Evolutionary conservation across 306 rosid genomes (phyloP).

Genomic region (Cicer judaicum): DNA sequence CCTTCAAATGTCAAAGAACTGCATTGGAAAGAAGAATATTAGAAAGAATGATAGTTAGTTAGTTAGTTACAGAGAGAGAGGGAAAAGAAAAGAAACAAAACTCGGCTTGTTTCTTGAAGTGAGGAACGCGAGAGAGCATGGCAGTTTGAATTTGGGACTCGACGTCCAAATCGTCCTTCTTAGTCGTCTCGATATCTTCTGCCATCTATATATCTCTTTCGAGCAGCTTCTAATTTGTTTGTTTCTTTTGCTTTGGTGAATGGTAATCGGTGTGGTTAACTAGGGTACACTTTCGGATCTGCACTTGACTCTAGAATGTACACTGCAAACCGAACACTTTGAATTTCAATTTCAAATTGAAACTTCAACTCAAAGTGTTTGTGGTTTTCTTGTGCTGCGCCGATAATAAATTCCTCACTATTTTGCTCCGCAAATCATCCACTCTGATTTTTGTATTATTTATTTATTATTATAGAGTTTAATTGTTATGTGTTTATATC

Average conservation of each 20-base stretch:
- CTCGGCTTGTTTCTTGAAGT: conserved; percentile 86
- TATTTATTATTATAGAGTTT: too few species aligned
- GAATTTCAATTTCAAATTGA: too few species aligned
- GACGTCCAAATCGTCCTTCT: conserved; percentile 42
- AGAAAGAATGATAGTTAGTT: not conserved
- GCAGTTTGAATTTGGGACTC: conserved; percentile 66
- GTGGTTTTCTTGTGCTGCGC: too few species aligned
- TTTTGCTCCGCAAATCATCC: too few species aligned
- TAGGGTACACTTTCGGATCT: conserved; percentile 9
- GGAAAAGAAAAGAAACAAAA: conserved; percentile 33
- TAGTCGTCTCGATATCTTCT: conserved; percentile 46
- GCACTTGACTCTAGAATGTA: too few species aligned
- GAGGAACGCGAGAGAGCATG: conserved; percentile 66
- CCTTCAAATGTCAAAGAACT: conserved; percentile 93
- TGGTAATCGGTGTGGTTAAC: not conserved
- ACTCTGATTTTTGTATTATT: too few species aligned
- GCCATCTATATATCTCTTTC: conserved; percentile 46
- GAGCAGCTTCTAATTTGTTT: not conserved
- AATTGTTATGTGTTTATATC: too few species aligned
- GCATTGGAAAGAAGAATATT: conserved; percentile 48
- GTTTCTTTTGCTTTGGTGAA: not conserved
- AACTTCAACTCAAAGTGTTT: too few species aligned
- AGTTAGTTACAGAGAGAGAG: not conserved
- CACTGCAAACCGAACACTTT: too few species aligned
- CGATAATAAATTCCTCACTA: too few species aligned